A percentile compares a stretch with the other conserved stretches of the same genome.
Conservation (phyloP, 2,329 filamentous ascomycete species). For the Ascocoryne sarcoides region DNA sequence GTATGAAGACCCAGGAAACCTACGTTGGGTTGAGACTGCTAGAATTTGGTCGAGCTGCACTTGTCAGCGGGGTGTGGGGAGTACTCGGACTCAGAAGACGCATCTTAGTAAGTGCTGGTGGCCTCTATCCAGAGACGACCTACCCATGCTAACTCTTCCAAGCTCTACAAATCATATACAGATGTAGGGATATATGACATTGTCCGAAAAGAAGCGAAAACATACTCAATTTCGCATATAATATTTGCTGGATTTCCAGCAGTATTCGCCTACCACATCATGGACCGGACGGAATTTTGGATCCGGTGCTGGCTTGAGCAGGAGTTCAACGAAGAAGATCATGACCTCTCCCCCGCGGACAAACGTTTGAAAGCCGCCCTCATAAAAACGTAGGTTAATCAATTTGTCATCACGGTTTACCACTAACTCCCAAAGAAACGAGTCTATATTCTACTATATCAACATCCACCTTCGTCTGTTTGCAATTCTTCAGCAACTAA, state of each 20-base stretch:
- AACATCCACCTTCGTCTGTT: conserved; percentile 26
- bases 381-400: conserved; percentile 11
- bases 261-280: conserved; percentile 22
- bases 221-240: conserved; percentile 14
- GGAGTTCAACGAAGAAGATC: conserved; percentile 15
- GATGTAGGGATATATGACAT: conserved; percentile 20
- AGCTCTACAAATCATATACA: conserved; percentile 28
- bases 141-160: conserved; percentile 8
- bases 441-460: conserved; percentile 18
- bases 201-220: conserved; percentile 18
- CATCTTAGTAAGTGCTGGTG: conserved; percentile 22
- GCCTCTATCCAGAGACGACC: no score
- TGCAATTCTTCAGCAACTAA: conserved; percentile 27
- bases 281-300: conserved; percentile 20
- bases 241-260: conserved; percentile 25
- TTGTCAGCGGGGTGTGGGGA: conserved; percentile 28
- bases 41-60: conserved; percentile 19
- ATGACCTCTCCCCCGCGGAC: conserved; percentile 5
- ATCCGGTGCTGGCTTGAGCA: conserved; percentile 17
- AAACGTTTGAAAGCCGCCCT: background rate
- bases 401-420: background rate
- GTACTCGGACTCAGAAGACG: conserved; percentile 26
- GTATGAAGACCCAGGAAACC: conserved; percentile 18
- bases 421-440: conserved; percentile 18
- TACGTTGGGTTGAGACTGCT: conserved; percentile 23